phyloP scores from a whole-genome alignment of 1,284 basidiomycete species.

The Austropuccinia psidii region DNA sequence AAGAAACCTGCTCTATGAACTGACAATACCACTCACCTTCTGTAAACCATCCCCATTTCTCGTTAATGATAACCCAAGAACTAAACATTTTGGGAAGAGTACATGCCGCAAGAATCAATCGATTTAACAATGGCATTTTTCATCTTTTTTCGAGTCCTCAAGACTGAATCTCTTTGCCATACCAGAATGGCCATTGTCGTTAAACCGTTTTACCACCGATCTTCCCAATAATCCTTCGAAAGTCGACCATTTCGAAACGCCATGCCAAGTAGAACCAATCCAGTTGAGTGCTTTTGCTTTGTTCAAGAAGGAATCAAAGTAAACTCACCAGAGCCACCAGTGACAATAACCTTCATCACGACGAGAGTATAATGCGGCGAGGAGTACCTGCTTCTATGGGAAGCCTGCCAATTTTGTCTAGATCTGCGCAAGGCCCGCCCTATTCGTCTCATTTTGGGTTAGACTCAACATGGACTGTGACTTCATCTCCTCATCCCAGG shows the following conservation, averaged over 20 bases:
- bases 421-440: too few relatives aligned
- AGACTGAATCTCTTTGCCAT: background rate
- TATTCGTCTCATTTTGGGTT: too few relatives aligned
- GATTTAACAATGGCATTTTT: background rate
- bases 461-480: too few relatives aligned
- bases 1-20: conserved; percentile 58
- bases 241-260: background rate
- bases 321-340: conserved; percentile 16
- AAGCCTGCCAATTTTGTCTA: too few relatives aligned
- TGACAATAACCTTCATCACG: conserved; percentile 3
- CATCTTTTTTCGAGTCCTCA: conserved; percentile 50
- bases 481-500: too few relatives aligned
- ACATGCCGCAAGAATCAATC: background rate
- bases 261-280: background rate
- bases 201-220: background rate
- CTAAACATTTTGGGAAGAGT: conserved; percentile 51
- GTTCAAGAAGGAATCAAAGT: background rate
- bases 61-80: too few relatives aligned
- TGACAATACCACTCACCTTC: conserved; percentile 53
- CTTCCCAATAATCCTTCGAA: background rate
- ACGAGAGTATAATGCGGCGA: too few relatives aligned
- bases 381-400: too few relatives aligned
- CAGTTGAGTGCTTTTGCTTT: background rate
- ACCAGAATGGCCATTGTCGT: background rate
- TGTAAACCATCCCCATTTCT: conserved; percentile 54